Percentiles rank a stretch among this genome's conserved stretches.
Evolutionary conservation across 1,284 basidiomycete genomes (phyloP).

Genomic region (Apiotrichum montevideense): DNA sequence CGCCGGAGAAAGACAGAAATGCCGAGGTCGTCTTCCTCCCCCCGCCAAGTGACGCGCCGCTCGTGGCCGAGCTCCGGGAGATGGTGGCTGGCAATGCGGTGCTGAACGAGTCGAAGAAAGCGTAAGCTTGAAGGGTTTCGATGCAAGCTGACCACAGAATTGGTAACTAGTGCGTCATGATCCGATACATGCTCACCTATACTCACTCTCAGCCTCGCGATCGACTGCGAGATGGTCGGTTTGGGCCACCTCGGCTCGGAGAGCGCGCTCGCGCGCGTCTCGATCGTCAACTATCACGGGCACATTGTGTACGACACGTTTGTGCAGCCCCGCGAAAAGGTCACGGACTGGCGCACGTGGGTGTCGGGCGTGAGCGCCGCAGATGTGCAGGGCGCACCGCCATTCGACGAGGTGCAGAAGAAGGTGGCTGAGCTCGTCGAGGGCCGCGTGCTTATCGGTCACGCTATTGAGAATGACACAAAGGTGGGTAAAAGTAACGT

Average conservation of each 20-base stretch:
- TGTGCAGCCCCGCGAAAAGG: constrained; percentile 77
- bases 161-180: constrained; percentile 27
- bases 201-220: constrained; percentile 50
- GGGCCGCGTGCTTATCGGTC: constrained; percentile 81
- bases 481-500: constrained; percentile 62
- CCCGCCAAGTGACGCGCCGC: constrained; percentile 22
- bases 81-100: constrained; percentile 36
- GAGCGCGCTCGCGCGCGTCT: constrained; percentile 82
- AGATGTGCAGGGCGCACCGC: constrained; percentile 73
- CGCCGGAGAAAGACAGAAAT: too few relatives aligned
- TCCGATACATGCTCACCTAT: too few relatives aligned
- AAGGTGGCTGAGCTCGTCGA: constrained; percentile 71
- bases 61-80: constrained; percentile 35
- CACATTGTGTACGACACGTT: constrained; percentile 75
- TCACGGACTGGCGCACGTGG: constrained; percentile 90
- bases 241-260: constrained; percentile 74
- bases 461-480: constrained; percentile 87
- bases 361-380: constrained; percentile 75
- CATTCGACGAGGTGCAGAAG: constrained; percentile 75
- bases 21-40: constrained; percentile 21
- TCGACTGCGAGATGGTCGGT: constrained; percentile 98
- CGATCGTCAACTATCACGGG: constrained; percentile 86
- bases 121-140: constrained; percentile 13
- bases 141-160: constrained; percentile 19
- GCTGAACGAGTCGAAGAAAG: constrained; percentile 36